A percentile compares a stretch with the other conserved stretches of the same genome.
These are phyloP conservation scores for Salinomyces thailandicus DNA, from an alignment of 2,329 filamentous ascomycete species.

Conservation along the genomic window DNA sequence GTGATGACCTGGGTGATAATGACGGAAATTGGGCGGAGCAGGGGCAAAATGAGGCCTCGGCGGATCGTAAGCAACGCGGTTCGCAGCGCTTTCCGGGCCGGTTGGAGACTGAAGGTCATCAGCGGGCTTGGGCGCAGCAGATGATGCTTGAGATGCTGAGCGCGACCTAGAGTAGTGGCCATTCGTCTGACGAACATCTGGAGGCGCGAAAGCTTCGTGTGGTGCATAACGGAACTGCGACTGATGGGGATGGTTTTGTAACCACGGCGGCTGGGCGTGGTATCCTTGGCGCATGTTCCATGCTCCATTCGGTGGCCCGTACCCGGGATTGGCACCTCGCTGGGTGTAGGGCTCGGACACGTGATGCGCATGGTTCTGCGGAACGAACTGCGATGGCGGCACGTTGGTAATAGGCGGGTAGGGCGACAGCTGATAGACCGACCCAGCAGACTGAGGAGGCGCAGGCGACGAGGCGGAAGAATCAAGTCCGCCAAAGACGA, in stretches of 20 bases:
- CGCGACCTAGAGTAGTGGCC: slow-evolving; percentile 13
- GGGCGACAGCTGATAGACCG: slow-evolving; percentile 11
- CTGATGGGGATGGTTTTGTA: slow-evolving; percentile 10
- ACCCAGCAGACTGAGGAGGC: slow-evolving; percentile 16
- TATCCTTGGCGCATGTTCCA: slow-evolving; percentile 13
- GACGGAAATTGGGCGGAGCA: slow-evolving; percentile 5
- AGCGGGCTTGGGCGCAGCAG: slow-evolving; percentile 7
- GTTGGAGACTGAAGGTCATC: slow-evolving; percentile 15
- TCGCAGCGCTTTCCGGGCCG: slow-evolving; percentile 7
- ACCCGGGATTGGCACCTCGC: slow-evolving; percentile 6
- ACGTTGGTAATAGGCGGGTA: slow-evolving; percentile 6
- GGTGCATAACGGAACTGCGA: slow-evolving; percentile 18
- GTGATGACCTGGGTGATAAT: slow-evolving; percentile 9
- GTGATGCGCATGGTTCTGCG: slow-evolving; percentile 17
- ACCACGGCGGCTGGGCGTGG: slow-evolving; percentile 5
- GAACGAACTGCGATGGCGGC: slow-evolving; percentile 18
- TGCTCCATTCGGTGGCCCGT: slow-evolving; percentile 6
- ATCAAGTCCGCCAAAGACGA: slow-evolving; percentile 31
- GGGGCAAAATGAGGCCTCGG: slow-evolving; percentile 6
- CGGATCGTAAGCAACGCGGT: not conserved
- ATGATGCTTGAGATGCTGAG: slow-evolving; percentile 19
- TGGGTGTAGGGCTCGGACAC: slow-evolving; percentile 14
- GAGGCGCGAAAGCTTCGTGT: slow-evolving; percentile 15
- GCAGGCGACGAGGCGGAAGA: slow-evolving; percentile 30
- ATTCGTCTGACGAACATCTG: slow-evolving; percentile 9